Evolutionary conservation across 2,329 filamentous ascomycete species (phyloP), one percentile per base, ranked within the genome.

Genomic region (Juglanconis juglandina): DNA sequence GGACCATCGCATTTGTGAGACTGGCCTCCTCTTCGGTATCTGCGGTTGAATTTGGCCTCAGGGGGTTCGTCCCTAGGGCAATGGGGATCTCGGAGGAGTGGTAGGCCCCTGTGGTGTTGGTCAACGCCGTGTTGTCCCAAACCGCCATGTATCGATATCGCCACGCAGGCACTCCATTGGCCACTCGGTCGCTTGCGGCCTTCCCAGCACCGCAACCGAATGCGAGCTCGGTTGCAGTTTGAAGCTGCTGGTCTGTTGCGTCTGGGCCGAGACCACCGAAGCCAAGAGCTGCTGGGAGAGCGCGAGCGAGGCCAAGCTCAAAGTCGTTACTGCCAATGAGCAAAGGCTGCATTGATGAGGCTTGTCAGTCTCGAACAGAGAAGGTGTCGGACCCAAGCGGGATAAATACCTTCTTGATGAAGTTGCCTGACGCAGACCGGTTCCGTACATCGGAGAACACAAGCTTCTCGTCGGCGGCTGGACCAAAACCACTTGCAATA

Each of bases 61-160:
- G 14, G 11, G 41, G 5, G 14, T 44, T 49, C 13, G 55, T 58
- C 6, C 55, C 55, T 11, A 58, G 42, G 14, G 44, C 47, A 10
- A 51, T 39, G 14, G 55, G 55, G 30, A 58, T 48, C 55, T 58
- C 55, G n/a, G 35, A 10, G 5, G 55, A 51, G 47, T 58, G 55
- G 10, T 58, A 58, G 11, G 55, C 30, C 9, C 55, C 55, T 8
- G 50, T 49, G 14, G 49, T n/a, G 10, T 50, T 30, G 32, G 50
- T 32, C 35, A 51, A 52, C 14, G 50, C 47, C 37, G 49, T 58
- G 10, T 48, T 46, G 8, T 58, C 41, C 10, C 50, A 51, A 24
- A 48, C 55, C n/a, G 47, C 47, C 37, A 51, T 51, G 47, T 51
- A 52, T 34, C 55, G 55, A 41, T 58, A 58, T 5, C 55, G 30